These are phyloP conservation scores for Nothophytophthora sp. DNA, from an alignment of 352 stramenopile species.

Conservation along the genomic window DNA sequence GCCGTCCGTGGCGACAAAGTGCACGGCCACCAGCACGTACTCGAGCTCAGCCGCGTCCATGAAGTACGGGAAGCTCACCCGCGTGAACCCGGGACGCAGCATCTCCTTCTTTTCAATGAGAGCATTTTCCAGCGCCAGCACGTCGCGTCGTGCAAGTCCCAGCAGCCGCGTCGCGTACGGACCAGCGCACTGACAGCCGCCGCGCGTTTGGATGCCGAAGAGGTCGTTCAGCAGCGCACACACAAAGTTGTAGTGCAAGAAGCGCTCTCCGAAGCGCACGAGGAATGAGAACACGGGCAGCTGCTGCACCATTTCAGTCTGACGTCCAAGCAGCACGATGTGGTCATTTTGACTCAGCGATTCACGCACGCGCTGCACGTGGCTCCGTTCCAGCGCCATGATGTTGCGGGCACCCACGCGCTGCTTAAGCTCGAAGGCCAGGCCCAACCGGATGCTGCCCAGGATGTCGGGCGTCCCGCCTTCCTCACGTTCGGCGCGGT, in stretches of 20 bases:
- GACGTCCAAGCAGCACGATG: conserved; percentile 79
- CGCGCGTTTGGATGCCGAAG: conserved; percentile 88
- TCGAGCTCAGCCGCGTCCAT: conserved; percentile 72
- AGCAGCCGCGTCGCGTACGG: conserved; percentile 93
- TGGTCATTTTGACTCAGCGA: conserved; percentile 36
- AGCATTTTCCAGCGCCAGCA: conserved; percentile 65
- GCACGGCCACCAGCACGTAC: conserved; percentile 93
- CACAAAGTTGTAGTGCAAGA: conserved; percentile 97
- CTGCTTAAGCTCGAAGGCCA: conserved; percentile 89
- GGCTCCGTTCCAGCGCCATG: conserved; percentile 25
- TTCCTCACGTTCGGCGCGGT: conserved; percentile 85
- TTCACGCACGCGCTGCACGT: conserved; percentile 17
- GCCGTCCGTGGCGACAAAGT: conserved; percentile 94
- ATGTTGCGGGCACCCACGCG: conserved; percentile 37
- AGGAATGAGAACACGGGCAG: conserved; percentile 94
- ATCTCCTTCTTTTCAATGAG: conserved; percentile 89
- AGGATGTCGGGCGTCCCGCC: conserved; percentile 94
- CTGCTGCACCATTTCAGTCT: conserved; percentile 23
- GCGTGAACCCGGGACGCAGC: conserved; percentile 91
- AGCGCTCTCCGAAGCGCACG: conserved; percentile 71
- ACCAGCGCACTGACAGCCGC: conserved; percentile 82
- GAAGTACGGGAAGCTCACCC: conserved; percentile 90
- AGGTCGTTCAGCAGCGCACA: conserved; percentile 96
- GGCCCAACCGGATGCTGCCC: conserved; percentile 85
- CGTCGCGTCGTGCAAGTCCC: conserved; percentile 64